Conservation (phyloP, 2,329 filamentous ascomycete genomes). For the Chalara sp. region DNA sequence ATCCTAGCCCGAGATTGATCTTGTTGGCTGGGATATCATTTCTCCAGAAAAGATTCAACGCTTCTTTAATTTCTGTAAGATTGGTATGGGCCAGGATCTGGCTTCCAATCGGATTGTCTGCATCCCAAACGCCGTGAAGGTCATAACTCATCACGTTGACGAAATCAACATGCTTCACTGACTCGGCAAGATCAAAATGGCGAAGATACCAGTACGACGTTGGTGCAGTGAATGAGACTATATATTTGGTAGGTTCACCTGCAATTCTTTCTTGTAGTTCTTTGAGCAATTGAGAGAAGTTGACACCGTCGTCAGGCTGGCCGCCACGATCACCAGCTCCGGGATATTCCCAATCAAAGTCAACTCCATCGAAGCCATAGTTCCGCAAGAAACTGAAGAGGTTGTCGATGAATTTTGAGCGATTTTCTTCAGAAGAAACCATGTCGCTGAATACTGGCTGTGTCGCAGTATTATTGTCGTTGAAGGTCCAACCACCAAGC, state of each 20-base stretch:
- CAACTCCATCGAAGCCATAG: conserved; percentile 38
- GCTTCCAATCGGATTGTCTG: conserved; percentile 21
- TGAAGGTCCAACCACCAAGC: conserved; percentile 5
- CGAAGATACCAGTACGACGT: conserved; percentile 27
- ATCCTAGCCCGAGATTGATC: conserved; percentile 37
- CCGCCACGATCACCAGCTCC: conserved; percentile 33
- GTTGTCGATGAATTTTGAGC: conserved; percentile 30
- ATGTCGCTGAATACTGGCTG: conserved; percentile 19
- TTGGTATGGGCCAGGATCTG: conserved; percentile 36
- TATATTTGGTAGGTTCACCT: conserved; percentile 20
- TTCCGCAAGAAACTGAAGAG: conserved; percentile 32
- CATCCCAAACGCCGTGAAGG: conserved; percentile 25
- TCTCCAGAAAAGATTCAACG: conserved; percentile 39
- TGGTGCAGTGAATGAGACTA: conserved; percentile 31
- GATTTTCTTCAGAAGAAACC: conserved; percentile 22
- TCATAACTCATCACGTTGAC: conserved; percentile 27
- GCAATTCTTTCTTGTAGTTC: background rate
- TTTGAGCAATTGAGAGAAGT: conserved; percentile 23
- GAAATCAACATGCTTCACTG: conserved; percentile 21
- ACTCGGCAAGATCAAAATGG: conserved; percentile 20
- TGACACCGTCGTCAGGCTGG: conserved; percentile 26
- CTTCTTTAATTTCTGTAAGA: conserved; percentile 37
- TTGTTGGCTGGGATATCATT: conserved; percentile 33
- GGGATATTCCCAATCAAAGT: conserved; percentile 38
- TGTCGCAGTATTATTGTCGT: conserved; percentile 2